Base-by-base conservation (phyloP, 2,329 filamentous ascomycete genomes). In the Aureobasidium leucospermi region DNA sequence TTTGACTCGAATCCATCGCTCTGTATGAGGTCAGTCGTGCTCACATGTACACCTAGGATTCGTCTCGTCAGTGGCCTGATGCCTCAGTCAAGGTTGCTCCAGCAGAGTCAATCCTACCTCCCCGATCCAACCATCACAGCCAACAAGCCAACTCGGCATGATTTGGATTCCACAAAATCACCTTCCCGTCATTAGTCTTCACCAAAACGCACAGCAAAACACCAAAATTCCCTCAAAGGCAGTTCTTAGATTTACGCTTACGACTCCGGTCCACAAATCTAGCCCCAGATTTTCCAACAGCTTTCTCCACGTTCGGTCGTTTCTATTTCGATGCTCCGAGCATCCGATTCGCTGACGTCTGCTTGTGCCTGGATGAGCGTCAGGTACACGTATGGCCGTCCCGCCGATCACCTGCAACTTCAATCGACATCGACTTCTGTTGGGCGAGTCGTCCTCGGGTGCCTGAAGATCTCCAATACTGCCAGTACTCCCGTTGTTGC, bases 211-310 rank as follows among this genome's bases (percentile, higher is more conserved):
- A 11, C 34, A 29, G 36, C 49, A 43, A 34, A 13, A 11, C 31
- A 36, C 13, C 13, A 53, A 29, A 52, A 59, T 19, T 59, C 36
- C 39, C 46, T 53, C 57, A 52, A 11, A 16, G 19, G 29, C 6
- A 53, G n/a, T 9, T 36, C 19, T 16, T 31, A 31, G 52, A 56
- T 45, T 1, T 56, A n/a, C 52, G 41, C n/a, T 2, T 36, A 31
- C 45, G 13, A 47, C 42, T 23, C 34, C 46, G 46, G 57, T 43
- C 57, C 57, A 42, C 46, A 19, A 36, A 4, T 34, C 2, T 16
- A 36, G 38, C 59, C 59, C 59, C 59, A 58, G 53, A 52, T 51
- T 61, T 60, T 31, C 8, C 38, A 31, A 31, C n/a, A 39, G 43
- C 43, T 56, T 61, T 60, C 49, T 31, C 59, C 58, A 60, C 48